These are phyloP conservation scores for Eleusine coracana DNA, from an alignment of 176 grass and related monocot genomes.

Conservation along the genomic window DNA sequence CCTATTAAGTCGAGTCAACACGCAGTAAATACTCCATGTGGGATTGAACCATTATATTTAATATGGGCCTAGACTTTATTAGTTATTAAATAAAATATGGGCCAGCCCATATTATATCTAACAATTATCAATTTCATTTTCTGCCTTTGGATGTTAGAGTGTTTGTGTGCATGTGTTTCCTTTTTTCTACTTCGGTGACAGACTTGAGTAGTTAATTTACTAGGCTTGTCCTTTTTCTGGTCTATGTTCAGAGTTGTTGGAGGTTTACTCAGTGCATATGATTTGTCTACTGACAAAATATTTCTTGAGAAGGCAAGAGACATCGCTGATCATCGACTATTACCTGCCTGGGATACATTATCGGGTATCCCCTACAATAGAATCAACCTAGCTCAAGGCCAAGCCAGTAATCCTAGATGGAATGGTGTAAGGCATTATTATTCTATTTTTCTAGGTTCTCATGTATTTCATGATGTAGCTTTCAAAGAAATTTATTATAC, in stretches of 20 bases:
- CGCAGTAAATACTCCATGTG: too few species aligned
- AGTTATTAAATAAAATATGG: too few species aligned
- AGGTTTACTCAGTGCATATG: constrained; percentile 68
- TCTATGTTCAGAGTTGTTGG: constrained; percentile 60
- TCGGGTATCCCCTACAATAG: constrained; percentile 65
- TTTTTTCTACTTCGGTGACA: not conserved
- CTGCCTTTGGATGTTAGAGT: not conserved
- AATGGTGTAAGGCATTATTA: constrained; percentile 41
- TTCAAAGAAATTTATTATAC: constrained; percentile 4
- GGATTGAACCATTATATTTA: too few species aligned
- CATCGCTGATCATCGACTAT: constrained; percentile 62
- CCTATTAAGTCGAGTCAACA: too few species aligned
- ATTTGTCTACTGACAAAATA: constrained; percentile 62
- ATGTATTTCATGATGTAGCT: not conserved
- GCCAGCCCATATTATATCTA: too few species aligned
- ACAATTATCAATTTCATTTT: too few species aligned
- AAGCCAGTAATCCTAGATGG: constrained; percentile 64
- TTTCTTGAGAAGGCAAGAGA: constrained; percentile 77
- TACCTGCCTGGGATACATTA: constrained; percentile 75
- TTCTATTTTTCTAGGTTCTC: not conserved
- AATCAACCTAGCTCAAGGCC: constrained; percentile 68
- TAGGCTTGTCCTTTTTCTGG: constrained; percentile 27
- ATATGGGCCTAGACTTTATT: too few species aligned
- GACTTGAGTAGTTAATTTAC: constrained; percentile 11
- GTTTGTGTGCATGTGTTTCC: not conserved